Evolutionary conservation across 192 early-diverging fungal species (phyloP), one percentile per base, ranked within the genome.

Genomic region (Podila verticillata): DNA sequence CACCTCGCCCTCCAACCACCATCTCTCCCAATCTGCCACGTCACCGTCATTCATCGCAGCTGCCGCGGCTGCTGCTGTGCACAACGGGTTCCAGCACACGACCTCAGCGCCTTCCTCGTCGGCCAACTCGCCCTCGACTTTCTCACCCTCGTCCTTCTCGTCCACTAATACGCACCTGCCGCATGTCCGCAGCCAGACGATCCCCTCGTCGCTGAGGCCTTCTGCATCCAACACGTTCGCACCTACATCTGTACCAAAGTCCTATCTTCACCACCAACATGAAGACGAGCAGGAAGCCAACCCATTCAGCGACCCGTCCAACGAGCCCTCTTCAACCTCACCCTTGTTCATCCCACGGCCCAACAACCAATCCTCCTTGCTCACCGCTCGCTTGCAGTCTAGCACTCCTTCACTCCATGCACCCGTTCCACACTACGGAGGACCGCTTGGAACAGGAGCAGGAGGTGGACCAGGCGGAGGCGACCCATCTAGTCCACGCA

Each of bases 381-480:
- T 79, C 34, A 80, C 77, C 9, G 77, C 77, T 8, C 65, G 77
- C 26, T 66, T 80, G 4, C 77, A 80, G 15, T 28, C 67, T 7
- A 26, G 59, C 26, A 59, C 77, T 1, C 70, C 70, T 49, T 63
- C 70, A 5, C 70, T 72, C 32, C 77, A 80, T 19, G 57, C 77
- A 12, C 77, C 77, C 30, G 65, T 79, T 5, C 68, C 69, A 57
- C 65, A 78, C 13, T 24, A 78, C 35, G 61, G 69, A 20, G 51
- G 51, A 54, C 0, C 51, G 22, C 22, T 26, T 54, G 51, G 20
- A 7, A 17, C 51, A 54, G 51, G 51, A 4, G 22, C 51, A 4
- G 51, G 51, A 54, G 51, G n/a, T 22, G 51, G 51, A 32, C 65
- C 22, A 34, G 63, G 36, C 24, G 32, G 32, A 17, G 61, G 32